These are phyloP conservation scores for Tritrichomonas musculus DNA, from an alignment of 208 protist species.

Conservation along the genomic window DNA sequence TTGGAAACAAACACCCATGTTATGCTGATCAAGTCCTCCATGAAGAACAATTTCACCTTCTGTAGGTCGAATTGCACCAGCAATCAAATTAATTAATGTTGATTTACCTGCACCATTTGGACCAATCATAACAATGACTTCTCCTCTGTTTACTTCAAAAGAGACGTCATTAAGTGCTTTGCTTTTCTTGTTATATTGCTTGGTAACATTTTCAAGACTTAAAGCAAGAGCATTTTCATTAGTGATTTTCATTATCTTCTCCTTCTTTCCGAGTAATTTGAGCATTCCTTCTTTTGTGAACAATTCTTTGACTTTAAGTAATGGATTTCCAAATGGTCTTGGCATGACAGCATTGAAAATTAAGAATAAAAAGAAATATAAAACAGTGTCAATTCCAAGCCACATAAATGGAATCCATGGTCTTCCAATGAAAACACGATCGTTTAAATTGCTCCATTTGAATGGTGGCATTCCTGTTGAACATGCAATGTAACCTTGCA, in stretches of 20 bases:
- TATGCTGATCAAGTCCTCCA: not conserved
- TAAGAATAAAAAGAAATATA: not conserved
- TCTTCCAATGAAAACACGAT: too few relatives aligned
- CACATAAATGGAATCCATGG: not conserved
- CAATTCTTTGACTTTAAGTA: not conserved
- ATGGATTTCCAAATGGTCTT: not conserved
- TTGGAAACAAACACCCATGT: not conserved
- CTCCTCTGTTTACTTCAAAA: not conserved
- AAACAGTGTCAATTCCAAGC: not conserved
- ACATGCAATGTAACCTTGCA: too few relatives aligned
- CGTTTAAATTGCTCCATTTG: not conserved
- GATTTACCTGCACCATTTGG: conserved; percentile 15
- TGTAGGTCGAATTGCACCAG: not conserved
- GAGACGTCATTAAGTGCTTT: not conserved
- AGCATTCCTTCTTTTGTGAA: not conserved
- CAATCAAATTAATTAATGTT: not conserved
- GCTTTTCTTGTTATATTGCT: not conserved
- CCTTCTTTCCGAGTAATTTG: too few relatives aligned
- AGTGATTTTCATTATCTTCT: not conserved
- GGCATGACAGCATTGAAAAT: not conserved
- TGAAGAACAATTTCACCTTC: not conserved
- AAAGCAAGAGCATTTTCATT: not conserved
- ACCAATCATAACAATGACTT: not conserved
- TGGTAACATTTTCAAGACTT: not conserved
- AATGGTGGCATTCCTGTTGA: not conserved